phyloP scores from a whole-genome alignment of 1,139 yeast species.

The Geotrichum bryndzae region DNA sequence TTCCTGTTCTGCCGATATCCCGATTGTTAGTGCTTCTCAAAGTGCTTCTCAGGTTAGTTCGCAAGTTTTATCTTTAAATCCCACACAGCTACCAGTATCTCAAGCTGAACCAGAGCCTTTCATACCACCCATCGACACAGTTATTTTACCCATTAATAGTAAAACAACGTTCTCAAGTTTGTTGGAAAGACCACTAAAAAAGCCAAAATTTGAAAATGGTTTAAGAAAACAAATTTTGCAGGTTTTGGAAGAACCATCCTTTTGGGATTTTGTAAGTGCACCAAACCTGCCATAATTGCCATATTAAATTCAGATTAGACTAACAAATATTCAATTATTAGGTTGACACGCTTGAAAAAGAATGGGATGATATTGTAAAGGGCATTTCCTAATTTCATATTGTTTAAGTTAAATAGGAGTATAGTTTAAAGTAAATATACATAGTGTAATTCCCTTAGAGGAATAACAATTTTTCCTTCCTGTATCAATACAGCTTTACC shows the following conservation, averaged over 20 bases:
- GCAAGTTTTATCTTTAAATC: background rate
- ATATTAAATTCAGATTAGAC: background rate
- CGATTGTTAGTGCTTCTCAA: background rate
- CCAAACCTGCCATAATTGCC: background rate
- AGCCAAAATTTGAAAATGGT: background rate
- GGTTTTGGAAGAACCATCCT: conserved; percentile 11
- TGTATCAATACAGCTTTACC: too few relatives aligned
- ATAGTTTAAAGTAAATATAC: too few relatives aligned
- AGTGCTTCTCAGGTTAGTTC: background rate
- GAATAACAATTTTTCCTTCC: too few relatives aligned
- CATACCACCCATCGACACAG: background rate
- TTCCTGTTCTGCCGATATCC: background rate
- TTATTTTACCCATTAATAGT: background rate
- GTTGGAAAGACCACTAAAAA: background rate
- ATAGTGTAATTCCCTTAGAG: too few relatives aligned
- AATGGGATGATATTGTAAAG: conserved; percentile 9
- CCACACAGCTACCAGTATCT: background rate
- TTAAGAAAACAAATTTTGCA: conserved; percentile 7
- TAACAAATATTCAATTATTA: background rate
- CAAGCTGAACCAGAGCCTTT: background rate
- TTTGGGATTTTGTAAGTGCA: conserved; percentile 18
- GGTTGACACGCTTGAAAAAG: conserved; percentile 12
- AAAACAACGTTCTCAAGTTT: background rate
- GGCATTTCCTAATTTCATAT: background rate
- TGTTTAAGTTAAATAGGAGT: too few relatives aligned